Evolutionary conservation across 768 basidiomycete species (phyloP), one percentile per base, ranked within the genome.

Genomic region (Termitomyces sp.): DNA sequence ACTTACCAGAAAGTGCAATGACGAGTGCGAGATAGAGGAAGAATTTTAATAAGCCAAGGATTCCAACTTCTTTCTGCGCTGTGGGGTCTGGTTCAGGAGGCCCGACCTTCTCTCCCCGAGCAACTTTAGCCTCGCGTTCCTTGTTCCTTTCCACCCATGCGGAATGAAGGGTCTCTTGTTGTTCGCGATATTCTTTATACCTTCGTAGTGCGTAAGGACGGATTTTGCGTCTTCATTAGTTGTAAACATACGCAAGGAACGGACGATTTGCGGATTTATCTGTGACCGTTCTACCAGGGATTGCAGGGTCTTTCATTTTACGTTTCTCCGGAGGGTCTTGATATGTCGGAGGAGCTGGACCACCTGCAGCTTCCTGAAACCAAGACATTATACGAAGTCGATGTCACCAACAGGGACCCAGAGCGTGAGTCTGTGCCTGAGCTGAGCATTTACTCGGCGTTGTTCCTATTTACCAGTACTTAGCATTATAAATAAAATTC

Each of bases 251-350:
- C 85, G 84, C 84, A 29, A 95, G 81, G 72, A 92, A 94, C 9
- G 94, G 91, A 58, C 79, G 77, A 73, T 96, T 97, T 31, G 93
- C 91, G 43, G 83, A 72, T 75, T 95, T 96, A 61, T 82, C 83
- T 27, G 87, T 82, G 39, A 95, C 90, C 59, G 61, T 59, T 31
- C 89, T 80, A 57, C 80, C 78, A 2, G 86, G 82, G 59, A 86
- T 81, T 53, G 71, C 61, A 55, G 88, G 87, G 71, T 90, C 88
- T 62, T 74, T 69, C 4, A 85, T 82, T 71, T 81, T 82, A 48
- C 73, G 76, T 55, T 81, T 75, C 51, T 74, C 70, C 12, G 77
- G 65, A 41, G 74, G 62, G 31, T 75, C 77, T 27, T 68, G 66
- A 59, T 74, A 77, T 16, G 71, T 73, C 36, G 74, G 67, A 41